Base-by-base conservation (phyloP, 371 early-diverging fungal species). In the Actinomortierella ambigua region DNA sequence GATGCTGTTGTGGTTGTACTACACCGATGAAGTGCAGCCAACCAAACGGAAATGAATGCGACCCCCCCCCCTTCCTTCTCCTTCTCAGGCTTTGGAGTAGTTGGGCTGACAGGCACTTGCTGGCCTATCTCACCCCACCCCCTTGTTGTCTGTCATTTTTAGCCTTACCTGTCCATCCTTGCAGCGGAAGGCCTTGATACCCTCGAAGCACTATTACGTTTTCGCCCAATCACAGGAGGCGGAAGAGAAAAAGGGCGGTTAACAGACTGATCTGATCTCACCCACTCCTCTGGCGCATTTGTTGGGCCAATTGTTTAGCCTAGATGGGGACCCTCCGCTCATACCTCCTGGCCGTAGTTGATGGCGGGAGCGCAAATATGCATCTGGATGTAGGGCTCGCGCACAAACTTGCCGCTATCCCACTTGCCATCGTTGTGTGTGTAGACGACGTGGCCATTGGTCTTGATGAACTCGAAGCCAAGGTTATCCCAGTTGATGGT, bases 111-210 rank as follows among this genome's bases (percentile, higher is more conserved):
- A n/a, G n/a, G n/a, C n/a, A n/a, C n/a, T n/a, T n/a, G n/a, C n/a
- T n/a, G n/a, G n/a, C n/a, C n/a, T n/a, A n/a, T n/a, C n/a, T n/a
- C n/a, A n/a, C n/a, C n/a, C n/a, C n/a, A n/a, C n/a, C n/a, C n/a
- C n/a, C n/a, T n/a, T n/a, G n/a, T n/a, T n/a, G n/a, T n/a, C n/a
- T 22, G 15, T 48, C 26, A 15, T 26, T 8, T 62, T 63, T n/a
- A n/a, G n/a, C n/a, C n/a, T n/a, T n/a, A n/a, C 65, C 67, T 85
- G 85, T 18, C 88, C 89, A 63, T 91, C 84, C 50, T 80, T 82
- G 79, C 85, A 83, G 22, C 89, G 80, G 84, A 89, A 93, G 4
- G 93, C 92, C 75, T 93, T 93, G 65, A 93, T 68, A 24, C 93
- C 93, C 80, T 93, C 93, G 66, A 93, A 93, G 68, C 88, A 87